Conservation (phyloP, 352 stramenopile genomes). For the Phytopythium montanum region DNA sequence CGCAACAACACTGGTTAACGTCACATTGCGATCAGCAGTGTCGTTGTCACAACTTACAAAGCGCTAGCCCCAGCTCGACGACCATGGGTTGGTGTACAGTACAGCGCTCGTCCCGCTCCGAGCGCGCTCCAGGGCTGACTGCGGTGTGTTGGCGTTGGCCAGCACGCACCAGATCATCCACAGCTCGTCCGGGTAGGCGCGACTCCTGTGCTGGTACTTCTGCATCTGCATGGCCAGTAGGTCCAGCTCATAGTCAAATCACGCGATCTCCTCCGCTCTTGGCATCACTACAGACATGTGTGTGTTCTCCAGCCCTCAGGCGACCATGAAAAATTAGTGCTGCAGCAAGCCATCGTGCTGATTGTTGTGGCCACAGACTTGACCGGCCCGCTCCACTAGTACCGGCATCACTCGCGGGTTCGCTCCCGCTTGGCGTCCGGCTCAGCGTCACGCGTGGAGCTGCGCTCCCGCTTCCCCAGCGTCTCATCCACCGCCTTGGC, state of each 20-base stretch:
- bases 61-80: conserved; percentile 33
- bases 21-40: not conserved
- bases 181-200: conserved; percentile 30
- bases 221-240: conserved; percentile 63
- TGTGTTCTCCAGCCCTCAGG: too few relatives aligned
- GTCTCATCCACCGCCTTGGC: conserved; percentile 3
- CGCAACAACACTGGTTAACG: not conserved
- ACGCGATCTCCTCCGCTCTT: not conserved
- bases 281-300: too few relatives aligned
- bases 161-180: conserved; percentile 44
- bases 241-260: conserved; percentile 37
- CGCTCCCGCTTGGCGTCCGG: conserved; percentile 30
- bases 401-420: conserved; percentile 27
- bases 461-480: conserved; percentile 26
- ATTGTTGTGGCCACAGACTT: not conserved
- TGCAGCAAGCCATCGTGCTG: not conserved
- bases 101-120: conserved; percentile 20
- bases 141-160: conserved; percentile 14
- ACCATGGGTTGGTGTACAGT: conserved; percentile 34
- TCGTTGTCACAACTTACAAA: conserved; percentile 19
- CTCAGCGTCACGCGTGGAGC: conserved; percentile 14
- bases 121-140: conserved; percentile 46
- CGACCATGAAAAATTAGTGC: conserved; percentile 8
- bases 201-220: conserved; percentile 26
- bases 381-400: not conserved